Conservation (phyloP, 257 asterid genomes). For the Nicotiana benthamiana region DNA sequence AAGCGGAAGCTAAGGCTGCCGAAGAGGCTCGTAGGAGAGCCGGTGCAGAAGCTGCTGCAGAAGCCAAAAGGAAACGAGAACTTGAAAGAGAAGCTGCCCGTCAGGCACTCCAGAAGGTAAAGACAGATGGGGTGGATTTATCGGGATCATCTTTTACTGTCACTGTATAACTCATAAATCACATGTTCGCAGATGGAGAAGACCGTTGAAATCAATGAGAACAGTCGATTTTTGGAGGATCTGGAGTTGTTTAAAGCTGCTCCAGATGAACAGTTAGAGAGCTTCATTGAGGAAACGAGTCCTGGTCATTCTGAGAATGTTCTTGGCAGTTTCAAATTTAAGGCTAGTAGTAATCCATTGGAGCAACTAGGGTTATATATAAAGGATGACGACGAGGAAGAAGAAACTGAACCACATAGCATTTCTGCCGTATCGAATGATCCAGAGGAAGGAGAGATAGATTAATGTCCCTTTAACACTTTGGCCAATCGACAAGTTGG, state of each 20-base stretch:
- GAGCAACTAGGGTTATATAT: conserved; percentile 89
- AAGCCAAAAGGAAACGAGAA: conserved; percentile 60
- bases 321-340: conserved; percentile 61
- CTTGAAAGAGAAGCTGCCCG: conserved; percentile 84
- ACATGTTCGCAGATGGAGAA: conserved; percentile 54
- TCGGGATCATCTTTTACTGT: background rate
- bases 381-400: conserved; percentile 61
- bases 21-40: conserved; percentile 77
- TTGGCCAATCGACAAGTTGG: background rate
- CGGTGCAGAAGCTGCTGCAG: conserved; percentile 78
- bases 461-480: conserved; percentile 14
- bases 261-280: conserved; percentile 42
- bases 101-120: conserved; percentile 45
- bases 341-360: conserved; percentile 57
- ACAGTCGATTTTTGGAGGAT: conserved; percentile 57
- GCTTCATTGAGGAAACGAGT: conserved; percentile 51
- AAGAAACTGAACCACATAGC: conserved; percentile 41
- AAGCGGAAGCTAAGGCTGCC: conserved; percentile 90
- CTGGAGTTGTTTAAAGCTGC: conserved; percentile 59
- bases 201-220: conserved; percentile 79
- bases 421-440: conserved; percentile 17
- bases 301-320: conserved; percentile 59
- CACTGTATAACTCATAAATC: background rate
- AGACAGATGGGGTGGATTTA: background rate
- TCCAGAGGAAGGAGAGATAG: conserved; percentile 75